Conservation (phyloP, 2,329 filamentous ascomycete species). For the Parascedosporium putredinis region DNA sequence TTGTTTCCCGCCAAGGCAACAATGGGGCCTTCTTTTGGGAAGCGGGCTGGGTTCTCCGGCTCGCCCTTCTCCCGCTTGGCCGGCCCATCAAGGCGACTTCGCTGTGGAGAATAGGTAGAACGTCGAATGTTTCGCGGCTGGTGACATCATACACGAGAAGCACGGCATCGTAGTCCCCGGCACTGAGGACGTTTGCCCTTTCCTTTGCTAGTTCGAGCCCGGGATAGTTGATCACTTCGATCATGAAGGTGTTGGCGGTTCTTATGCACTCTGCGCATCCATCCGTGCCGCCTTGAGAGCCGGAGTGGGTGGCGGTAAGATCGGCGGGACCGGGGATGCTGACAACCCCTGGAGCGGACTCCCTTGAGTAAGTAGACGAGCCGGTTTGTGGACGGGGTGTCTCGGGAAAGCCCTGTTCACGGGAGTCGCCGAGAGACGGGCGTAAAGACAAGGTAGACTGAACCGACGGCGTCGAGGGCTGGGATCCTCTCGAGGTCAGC, state of each 20-base stretch:
- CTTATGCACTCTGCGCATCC: constrained; percentile 8
- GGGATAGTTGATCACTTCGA: constrained; percentile 20
- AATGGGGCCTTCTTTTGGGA: constrained; percentile 24
- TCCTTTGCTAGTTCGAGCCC: constrained; percentile 13
- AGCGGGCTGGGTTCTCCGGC: neutral
- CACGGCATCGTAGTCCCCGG: constrained; percentile 19
- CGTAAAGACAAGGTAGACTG: neutral
- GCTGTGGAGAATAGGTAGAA: constrained; percentile 11
- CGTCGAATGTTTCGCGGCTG: constrained; percentile 15
- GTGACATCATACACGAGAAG: constrained; percentile 20
- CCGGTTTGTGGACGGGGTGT: neutral
- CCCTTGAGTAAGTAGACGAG: neutral
- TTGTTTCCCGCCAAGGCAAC: constrained; percentile 64
- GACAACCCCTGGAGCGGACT: neutral
- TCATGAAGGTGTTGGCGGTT: constrained; percentile 11
- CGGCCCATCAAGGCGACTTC: constrained; percentile 14
- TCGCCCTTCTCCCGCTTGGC: neutral
- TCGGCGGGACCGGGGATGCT: neutral
- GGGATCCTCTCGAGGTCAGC: constrained; percentile 1
- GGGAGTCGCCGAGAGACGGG: neutral
- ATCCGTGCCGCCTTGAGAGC: neutral
- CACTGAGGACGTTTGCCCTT: constrained; percentile 14
- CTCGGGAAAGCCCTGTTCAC: neutral
- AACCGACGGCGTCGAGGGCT: neutral
- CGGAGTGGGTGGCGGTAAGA: neutral